A percentile compares a stretch with the other conserved stretches of the same genome.
phyloP scores from a whole-genome alignment of 805 yeast genomes.

The Sugiyamaella lignohabitans region DNA sequence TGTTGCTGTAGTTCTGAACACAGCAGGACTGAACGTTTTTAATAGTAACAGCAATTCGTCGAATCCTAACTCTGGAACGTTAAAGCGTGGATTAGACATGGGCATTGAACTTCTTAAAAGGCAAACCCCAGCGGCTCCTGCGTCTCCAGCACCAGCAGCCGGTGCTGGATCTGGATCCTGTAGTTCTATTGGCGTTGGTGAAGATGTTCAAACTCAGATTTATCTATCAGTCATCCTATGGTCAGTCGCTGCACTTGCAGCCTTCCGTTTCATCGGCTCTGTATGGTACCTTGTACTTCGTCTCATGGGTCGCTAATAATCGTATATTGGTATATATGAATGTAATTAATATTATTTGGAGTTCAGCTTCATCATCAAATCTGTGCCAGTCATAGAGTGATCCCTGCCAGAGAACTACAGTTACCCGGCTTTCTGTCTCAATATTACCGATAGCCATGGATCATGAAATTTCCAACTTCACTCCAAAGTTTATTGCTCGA shows the following conservation, averaged over 20 bases:
- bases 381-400: too few species aligned
- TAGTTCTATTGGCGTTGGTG: slow-evolving; percentile 15
- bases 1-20: slow-evolving; percentile 74
- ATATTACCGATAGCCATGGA: too few species aligned
- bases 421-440: too few species aligned
- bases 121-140: not conserved
- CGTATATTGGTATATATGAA: not conserved
- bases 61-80: slow-evolving; percentile 17
- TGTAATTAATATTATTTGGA: too few species aligned
- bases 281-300: slow-evolving; percentile 45
- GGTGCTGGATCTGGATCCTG: slow-evolving; percentile 25
- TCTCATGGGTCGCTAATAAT: slow-evolving; percentile 26
- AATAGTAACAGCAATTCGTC: slow-evolving; percentile 28
- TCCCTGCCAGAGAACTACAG: too few species aligned
- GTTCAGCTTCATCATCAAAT: too few species aligned
- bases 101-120: slow-evolving; percentile 22
- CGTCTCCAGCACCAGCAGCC: not conserved
- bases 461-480: too few species aligned
- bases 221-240: slow-evolving; percentile 83
- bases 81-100: not conserved
- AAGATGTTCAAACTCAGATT: slow-evolving; percentile 29
- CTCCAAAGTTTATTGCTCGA: too few species aligned
- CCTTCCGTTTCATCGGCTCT: slow-evolving; percentile 75
- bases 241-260: slow-evolving; percentile 88
- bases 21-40: slow-evolving; percentile 59